Percentiles rank a stretch among this genome's conserved stretches.
phyloP scores from a whole-genome alignment of 1,284 basidiomycete genomes.

The Austroboletus rostrupii region DNA sequence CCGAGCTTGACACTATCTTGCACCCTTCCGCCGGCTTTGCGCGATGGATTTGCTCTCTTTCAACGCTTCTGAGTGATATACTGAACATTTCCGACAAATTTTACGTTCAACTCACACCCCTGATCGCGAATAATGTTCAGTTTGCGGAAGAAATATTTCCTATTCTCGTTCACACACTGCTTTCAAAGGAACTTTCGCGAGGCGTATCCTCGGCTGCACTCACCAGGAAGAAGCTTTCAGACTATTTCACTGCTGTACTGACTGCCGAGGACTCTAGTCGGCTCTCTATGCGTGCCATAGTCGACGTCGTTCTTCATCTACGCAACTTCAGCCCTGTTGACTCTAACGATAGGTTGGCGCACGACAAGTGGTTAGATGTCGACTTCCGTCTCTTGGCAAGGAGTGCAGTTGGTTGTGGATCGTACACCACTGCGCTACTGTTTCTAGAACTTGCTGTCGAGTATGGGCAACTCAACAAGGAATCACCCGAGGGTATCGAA shows the following conservation, averaged over 20 bases:
- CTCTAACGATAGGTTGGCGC: conserved; percentile 51
- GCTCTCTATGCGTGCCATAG: conserved; percentile 58
- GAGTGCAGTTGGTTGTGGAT: conserved; percentile 74
- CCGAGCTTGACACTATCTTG: conserved; percentile 36
- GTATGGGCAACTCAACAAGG: conserved; percentile 32
- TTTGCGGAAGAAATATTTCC: conserved; percentile 74
- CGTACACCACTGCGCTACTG: conserved; percentile 85
- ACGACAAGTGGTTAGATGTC: conserved; percentile 83
- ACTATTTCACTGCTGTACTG: conserved; percentile 64
- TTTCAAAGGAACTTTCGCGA: conserved; percentile 40
- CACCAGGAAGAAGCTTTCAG: conserved; percentile 42
- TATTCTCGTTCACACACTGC: conserved; percentile 66
- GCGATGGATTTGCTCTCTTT: conserved; percentile 65
- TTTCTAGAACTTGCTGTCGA: conserved; percentile 84
- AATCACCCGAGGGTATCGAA: conserved; percentile 39
- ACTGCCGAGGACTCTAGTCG: conserved; percentile 38
- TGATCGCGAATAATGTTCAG: conserved; percentile 50
- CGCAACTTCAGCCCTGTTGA: conserved; percentile 57
- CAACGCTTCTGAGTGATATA: conserved; percentile 58
- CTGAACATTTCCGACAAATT: conserved; percentile 56
- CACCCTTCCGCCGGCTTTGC: conserved; percentile 47
- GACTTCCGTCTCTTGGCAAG: conserved; percentile 71
- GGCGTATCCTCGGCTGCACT: conserved; percentile 1
- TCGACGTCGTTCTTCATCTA: conserved; percentile 80
- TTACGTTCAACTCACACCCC: conserved; percentile 62